phyloP scores from a whole-genome alignment of 257 asterid genomes.

The Echites panduratus region DNA sequence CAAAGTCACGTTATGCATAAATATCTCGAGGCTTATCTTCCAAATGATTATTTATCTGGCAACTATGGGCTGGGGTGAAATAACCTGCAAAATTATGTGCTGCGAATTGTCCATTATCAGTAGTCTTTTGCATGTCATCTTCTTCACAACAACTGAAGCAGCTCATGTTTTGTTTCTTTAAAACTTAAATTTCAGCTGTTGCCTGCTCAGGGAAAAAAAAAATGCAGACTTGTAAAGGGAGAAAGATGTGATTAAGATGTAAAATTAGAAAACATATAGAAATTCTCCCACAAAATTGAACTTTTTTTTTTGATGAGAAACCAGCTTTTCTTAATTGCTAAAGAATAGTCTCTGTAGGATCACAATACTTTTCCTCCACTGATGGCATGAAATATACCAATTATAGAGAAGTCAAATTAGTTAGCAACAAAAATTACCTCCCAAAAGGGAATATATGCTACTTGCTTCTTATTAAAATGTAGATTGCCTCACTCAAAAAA shows the following conservation, averaged over 20 bases:
- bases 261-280: not conserved
- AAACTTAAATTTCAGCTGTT: conserved; percentile 1
- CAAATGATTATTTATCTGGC: not conserved
- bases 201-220: not conserved
- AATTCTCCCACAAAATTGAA: not conserved
- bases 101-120: conserved; percentile 52
- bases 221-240: not conserved
- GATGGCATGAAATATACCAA: not conserved
- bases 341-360: not conserved
- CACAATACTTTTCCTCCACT: not conserved
- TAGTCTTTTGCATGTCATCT: conserved; percentile 54
- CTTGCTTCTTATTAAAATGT: not conserved
- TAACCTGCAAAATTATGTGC: conserved; percentile 51
- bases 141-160: conserved; percentile 62
- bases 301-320: not conserved
- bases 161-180: conserved; percentile 38
- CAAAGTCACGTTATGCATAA: not conserved
- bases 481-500: not conserved
- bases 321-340: not conserved
- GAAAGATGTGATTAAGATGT: not conserved
- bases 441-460: not conserved
- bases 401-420: not conserved
- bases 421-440: not conserved
- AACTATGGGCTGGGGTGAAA: conserved; percentile 2
- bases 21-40: not conserved